Evolutionary conservation across 495 filamentous ascomycete genomes (phyloP).

Genomic region (Trichoderma gamsii): DNA sequence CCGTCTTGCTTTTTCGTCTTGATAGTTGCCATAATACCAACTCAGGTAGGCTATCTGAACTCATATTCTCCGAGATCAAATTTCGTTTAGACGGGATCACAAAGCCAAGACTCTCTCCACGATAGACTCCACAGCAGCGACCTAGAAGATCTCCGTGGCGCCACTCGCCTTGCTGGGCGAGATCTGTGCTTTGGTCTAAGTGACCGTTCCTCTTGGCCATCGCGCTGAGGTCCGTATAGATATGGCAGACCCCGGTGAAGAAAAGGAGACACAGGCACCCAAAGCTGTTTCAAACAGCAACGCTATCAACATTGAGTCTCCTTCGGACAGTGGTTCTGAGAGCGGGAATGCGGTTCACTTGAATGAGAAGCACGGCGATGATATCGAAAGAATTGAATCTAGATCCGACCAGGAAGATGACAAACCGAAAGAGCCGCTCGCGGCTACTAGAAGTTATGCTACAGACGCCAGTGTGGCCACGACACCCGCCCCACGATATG

Average conservation of each 20-base stretch:
- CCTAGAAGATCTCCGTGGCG: background rate
- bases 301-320: conserved; percentile 3
- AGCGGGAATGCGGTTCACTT: conserved; percentile 18
- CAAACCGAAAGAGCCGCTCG: conserved; percentile 20
- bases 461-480: conserved; percentile 41
- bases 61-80: background rate
- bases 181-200: background rate
- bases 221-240: background rate
- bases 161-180: conserved; percentile 1
- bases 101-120: conserved; percentile 6
- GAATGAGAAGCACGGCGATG: conserved; percentile 21
- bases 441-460: conserved; percentile 37
- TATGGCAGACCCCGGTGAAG: conserved; percentile 14
- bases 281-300: conserved; percentile 21
- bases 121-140: conserved; percentile 1
- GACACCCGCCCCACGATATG: conserved; percentile 25
- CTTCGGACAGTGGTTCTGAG: conserved; percentile 18
- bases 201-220: background rate
- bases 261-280: conserved; percentile 24
- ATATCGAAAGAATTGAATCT: conserved; percentile 3
- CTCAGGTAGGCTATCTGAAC: background rate
- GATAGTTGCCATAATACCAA: background rate
- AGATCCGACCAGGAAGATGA: conserved; percentile 1
- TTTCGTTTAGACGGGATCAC: background rate
- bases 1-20: background rate